These are phyloP conservation scores for Pterula multifida DNA, from an alignment of 1,284 basidiomycete species.

Conservation along the genomic window DNA sequence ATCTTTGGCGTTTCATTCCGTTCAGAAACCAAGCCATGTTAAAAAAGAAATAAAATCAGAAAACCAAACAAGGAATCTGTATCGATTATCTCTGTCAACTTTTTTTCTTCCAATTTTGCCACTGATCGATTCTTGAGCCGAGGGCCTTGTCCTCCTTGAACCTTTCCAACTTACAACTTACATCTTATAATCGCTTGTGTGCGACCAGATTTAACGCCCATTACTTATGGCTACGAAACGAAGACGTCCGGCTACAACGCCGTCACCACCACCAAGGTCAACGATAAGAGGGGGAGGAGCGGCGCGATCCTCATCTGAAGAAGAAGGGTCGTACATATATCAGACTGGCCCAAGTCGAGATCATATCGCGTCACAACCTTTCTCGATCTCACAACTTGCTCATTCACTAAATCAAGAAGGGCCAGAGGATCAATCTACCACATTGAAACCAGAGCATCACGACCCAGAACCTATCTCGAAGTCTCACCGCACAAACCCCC, in stretches of 20 bases:
- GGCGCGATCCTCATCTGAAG: not conserved
- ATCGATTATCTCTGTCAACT: too few species aligned
- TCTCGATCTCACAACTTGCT: constrained; percentile 1
- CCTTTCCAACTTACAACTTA: too few species aligned
- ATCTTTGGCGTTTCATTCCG: too few species aligned
- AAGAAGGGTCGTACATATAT: not conserved
- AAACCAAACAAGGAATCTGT: too few species aligned
- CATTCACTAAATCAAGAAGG: not conserved
- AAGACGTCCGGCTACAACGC: not conserved
- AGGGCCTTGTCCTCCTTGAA: too few species aligned
- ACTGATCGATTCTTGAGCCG: too few species aligned
- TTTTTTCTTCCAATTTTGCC: too few species aligned
- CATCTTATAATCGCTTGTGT: too few species aligned
- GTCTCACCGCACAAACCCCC: not conserved
- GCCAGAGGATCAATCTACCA: not conserved
- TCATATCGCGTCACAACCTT: not conserved
- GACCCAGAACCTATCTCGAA: not conserved
- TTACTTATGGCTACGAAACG: not conserved
- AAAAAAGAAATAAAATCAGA: too few species aligned
- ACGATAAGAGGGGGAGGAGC: not conserved
- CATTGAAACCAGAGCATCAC: not conserved
- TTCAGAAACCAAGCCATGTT: too few species aligned
- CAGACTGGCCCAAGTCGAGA: not conserved
- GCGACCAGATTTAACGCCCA: too few species aligned
- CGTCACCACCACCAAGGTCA: too few species aligned